Percentiles rank a stretch among this genome's conserved stretches.
phyloP scores from a whole-genome alignment of 2,329 filamentous ascomycete species.

The Cladosporium austrohemisphaericum region DNA sequence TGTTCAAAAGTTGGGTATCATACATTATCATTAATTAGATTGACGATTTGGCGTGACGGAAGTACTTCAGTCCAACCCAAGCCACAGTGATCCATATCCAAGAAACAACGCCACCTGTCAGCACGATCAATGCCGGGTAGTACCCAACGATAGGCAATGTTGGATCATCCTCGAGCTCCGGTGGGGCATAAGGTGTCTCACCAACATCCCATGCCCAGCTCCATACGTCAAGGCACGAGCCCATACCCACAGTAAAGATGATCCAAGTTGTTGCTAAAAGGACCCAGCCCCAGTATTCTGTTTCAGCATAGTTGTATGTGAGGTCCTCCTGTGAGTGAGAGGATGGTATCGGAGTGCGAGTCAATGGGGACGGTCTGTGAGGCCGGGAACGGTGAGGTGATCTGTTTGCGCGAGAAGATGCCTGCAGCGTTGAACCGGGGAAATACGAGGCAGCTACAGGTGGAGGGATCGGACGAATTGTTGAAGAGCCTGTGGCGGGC shows the following conservation, averaged over 20 bases:
- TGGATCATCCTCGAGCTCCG: conserved; percentile 90
- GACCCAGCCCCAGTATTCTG: conserved; percentile 97
- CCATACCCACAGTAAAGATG: conserved; percentile 95
- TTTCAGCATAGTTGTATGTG: conserved; percentile 73
- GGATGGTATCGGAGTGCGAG: conserved; percentile 19
- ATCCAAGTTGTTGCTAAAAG: conserved; percentile 88
- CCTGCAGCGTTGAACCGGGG: conserved; percentile 34
- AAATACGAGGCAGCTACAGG: conserved; percentile 24
- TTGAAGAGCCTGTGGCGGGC: conserved; percentile 22
- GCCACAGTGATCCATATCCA: conserved; percentile 98
- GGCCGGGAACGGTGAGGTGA: conserved; percentile 9
- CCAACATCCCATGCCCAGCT: conserved; percentile 99
- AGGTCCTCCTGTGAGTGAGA: conserved; percentile 15
- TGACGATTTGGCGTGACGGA: conserved; percentile 75
- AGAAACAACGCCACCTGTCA: conserved; percentile 84
- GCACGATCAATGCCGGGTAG: conserved; percentile 88
- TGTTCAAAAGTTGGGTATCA: not conserved
- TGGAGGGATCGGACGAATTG: not conserved
- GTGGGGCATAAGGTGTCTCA: conserved; percentile 90
- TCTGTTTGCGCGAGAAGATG: conserved; percentile 1
- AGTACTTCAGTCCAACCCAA: conserved; percentile 99
- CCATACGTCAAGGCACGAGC: conserved; percentile 91
- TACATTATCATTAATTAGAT: not conserved
- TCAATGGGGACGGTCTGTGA: conserved; percentile 20
- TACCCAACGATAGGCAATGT: conserved; percentile 95